Percentiles rank a stretch among this genome's conserved stretches.
phyloP scores from a whole-genome alignment of 2,329 filamentous ascomycete genomes.

The Penicillium nordicum region DNA sequence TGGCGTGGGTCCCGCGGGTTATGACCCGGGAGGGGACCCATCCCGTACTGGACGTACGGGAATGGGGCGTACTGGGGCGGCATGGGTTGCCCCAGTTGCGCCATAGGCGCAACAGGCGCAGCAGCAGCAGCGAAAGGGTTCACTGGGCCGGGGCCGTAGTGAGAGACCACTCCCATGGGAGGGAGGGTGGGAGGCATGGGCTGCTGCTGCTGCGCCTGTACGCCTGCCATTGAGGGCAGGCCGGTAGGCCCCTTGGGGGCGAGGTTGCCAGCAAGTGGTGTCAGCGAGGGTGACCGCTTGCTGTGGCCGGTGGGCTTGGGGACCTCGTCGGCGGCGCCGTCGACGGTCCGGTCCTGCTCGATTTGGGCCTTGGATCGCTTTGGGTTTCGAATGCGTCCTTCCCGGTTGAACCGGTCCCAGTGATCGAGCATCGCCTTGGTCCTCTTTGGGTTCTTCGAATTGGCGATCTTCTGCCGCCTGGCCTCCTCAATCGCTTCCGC shows the following conservation, averaged over 20 bases:
- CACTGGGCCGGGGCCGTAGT: constrained; percentile 11
- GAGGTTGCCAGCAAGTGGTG: constrained; percentile 19
- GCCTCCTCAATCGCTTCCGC: constrained; percentile 31
- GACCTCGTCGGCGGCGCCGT: constrained; percentile 25
- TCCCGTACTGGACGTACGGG: constrained; percentile 20
- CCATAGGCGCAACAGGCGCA: constrained; percentile 12
- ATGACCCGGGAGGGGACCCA: constrained; percentile 19
- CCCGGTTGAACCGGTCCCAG: constrained; percentile 44
- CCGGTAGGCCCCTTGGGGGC: constrained; percentile 20
- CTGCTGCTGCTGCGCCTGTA: constrained; percentile 14
- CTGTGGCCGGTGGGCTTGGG: constrained; percentile 27
- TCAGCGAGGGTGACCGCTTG: constrained; percentile 23
- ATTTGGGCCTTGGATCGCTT: constrained; percentile 46
- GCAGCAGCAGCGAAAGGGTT: constrained; percentile 15
- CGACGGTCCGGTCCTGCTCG: constrained; percentile 38
- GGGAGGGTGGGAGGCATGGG: constrained; percentile 18
- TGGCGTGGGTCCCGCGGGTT: constrained; percentile 6
- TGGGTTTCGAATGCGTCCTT: constrained; percentile 43
- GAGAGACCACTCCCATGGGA: constrained; percentile 16
- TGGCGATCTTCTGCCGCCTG: constrained; percentile 39
- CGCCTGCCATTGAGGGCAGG: constrained; percentile 18
- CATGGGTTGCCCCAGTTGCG: constrained; percentile 16
- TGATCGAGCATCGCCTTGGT: constrained; percentile 47
- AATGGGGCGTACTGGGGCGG: constrained; percentile 30
- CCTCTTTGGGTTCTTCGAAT: constrained; percentile 45